Conservation (phyloP, 1,139 yeast genomes). For the Suhomyces bokatorum region DNA sequence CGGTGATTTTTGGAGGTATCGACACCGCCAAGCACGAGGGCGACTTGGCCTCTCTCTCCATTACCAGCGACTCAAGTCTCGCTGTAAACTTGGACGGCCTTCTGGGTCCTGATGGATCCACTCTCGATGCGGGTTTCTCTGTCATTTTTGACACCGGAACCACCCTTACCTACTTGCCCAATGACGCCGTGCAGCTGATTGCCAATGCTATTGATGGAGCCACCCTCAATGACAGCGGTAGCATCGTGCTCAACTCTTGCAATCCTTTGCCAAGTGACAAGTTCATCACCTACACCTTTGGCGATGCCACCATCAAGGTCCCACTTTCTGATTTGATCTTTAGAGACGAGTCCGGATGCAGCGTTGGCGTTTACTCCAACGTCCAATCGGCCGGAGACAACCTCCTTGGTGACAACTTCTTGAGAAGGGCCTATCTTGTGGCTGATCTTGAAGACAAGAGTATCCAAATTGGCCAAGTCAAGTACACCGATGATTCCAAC, state of each 20-base stretch:
- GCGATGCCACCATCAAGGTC: conserved; percentile 6
- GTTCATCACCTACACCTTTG: conserved; percentile 5
- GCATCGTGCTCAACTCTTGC: background rate
- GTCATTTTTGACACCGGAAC: conserved; percentile 69
- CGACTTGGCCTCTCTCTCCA: conserved; percentile 12
- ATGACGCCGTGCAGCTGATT: conserved; percentile 34
- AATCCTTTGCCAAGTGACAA: conserved; percentile 2
- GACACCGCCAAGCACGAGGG: conserved; percentile 51
- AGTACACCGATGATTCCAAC: conserved; percentile 8
- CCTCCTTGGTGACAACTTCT: conserved; percentile 32
- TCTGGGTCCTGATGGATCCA: conserved; percentile 4
- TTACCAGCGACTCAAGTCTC: conserved; percentile 7
- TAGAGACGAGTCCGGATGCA: background rate
- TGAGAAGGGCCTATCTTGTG: conserved; percentile 31
- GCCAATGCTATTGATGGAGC: conserved; percentile 24
- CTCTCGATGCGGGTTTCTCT: background rate
- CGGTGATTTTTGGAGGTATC: conserved; percentile 57
- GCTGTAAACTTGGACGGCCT: conserved; percentile 12
- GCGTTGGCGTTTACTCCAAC: conserved; percentile 6
- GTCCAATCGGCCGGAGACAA: background rate
- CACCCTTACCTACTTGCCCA: conserved; percentile 56
- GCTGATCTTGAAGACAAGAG: conserved; percentile 30
- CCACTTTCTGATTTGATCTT: conserved; percentile 11
- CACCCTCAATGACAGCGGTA: background rate
- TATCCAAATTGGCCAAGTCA: conserved; percentile 27